Evolutionary conservation across 805 yeast genomes (phyloP).

Genomic region (Cyberlindnera americana): DNA sequence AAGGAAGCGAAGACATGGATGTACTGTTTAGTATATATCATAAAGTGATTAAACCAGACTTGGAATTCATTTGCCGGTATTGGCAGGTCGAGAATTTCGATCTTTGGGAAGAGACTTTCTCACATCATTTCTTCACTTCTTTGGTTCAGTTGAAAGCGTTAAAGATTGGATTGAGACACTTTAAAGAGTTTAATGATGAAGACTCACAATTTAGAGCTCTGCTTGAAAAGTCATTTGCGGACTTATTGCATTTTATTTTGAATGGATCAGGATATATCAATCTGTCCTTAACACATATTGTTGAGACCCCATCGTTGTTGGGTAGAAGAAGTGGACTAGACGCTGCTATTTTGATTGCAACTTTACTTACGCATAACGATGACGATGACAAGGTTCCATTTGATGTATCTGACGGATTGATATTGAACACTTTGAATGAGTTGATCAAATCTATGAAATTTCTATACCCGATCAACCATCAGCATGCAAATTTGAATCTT

Average conservation of each 20-base stretch:
- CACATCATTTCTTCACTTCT: constrained; percentile 76
- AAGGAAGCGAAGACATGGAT: constrained; percentile 29
- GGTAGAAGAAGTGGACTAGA: constrained; percentile 70
- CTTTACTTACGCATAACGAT: constrained; percentile 40
- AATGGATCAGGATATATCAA: constrained; percentile 35
- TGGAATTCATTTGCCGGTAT: constrained; percentile 52
- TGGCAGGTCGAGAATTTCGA: constrained; percentile 78
- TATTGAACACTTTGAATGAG: constrained; percentile 60
- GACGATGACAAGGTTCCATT: constrained; percentile 56
- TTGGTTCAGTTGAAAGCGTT: constrained; percentile 71
- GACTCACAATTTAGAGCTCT: constrained; percentile 24
- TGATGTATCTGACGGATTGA: constrained; percentile 52
- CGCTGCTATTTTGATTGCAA: constrained; percentile 57
- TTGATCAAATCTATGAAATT: constrained; percentile 65
- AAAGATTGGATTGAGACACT: constrained; percentile 46
- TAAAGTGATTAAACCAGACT: constrained; percentile 62
- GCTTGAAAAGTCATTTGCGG: constrained; percentile 22
- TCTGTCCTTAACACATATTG: constrained; percentile 46
- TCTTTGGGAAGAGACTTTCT: constrained; percentile 85
- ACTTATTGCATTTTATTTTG: constrained; percentile 27
- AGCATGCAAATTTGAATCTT: constrained; percentile 35
- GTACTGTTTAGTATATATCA: constrained; percentile 36
- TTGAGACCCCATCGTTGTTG: constrained; percentile 60
- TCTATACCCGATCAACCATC: constrained; percentile 74
- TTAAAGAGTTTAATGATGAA: constrained; percentile 30